Conservation (phyloP, 192 early-diverging fungal species). For the Rhizophlyctis rosea region DNA sequence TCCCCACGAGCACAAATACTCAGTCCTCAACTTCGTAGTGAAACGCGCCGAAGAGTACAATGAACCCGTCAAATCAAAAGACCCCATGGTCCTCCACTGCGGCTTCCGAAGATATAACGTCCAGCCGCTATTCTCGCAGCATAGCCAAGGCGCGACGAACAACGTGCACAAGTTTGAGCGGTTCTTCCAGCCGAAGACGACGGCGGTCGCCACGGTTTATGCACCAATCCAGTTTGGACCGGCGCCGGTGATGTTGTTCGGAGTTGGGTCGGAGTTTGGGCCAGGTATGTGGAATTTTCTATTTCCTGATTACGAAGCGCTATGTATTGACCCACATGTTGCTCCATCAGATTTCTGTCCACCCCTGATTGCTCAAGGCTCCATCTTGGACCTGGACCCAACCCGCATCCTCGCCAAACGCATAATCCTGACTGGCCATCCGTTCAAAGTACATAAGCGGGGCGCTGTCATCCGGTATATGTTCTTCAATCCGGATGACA, state of each 20-base stretch:
- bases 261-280: conserved; percentile 4
- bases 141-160: conserved; percentile 77
- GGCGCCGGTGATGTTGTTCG: conserved; percentile 76
- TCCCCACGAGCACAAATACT: conserved; percentile 93
- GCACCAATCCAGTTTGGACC: conserved; percentile 89
- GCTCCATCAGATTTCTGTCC: conserved; percentile 36
- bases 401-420: conserved; percentile 90
- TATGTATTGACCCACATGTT: too few species aligned
- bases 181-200: conserved; percentile 74
- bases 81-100: conserved; percentile 78
- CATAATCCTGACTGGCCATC: conserved; percentile 89
- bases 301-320: too few species aligned
- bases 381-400: conserved; percentile 69
- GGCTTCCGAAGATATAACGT: conserved; percentile 89
- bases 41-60: conserved; percentile 61
- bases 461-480: conserved; percentile 92
- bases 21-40: conserved; percentile 77
- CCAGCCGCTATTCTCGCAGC: conserved; percentile 85
- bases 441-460: conserved; percentile 91
- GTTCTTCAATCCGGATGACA: conserved; percentile 94
- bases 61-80: conserved; percentile 87
- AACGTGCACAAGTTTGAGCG: conserved; percentile 95
- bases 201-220: conserved; percentile 81
- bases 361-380: conserved; percentile 77
- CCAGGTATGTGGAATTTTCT: too few species aligned